A percentile compares a stretch with the other conserved stretches of the same genome.
Evolutionary conservation across 257 asterid genomes (phyloP).

Genomic region (Rauvolfia tetraphylla): DNA sequence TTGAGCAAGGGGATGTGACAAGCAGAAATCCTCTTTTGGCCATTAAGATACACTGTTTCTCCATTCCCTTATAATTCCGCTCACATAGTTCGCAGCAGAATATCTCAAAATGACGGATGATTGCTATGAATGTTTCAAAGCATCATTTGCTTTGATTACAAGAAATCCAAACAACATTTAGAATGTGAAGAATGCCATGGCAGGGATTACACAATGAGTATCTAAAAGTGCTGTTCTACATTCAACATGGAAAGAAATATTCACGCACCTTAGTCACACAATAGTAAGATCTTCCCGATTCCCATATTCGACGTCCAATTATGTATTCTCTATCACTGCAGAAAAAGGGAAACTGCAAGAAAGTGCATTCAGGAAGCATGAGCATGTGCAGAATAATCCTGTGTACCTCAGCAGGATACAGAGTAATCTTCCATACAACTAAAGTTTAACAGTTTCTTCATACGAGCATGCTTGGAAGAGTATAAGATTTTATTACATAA

Average conservation of each 20-base stretch:
- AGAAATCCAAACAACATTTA: background rate
- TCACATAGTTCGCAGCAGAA: no score
- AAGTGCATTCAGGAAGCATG: conserved; percentile 9
- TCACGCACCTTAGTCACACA: conserved; percentile 70
- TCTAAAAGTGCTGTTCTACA: background rate
- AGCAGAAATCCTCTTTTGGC: background rate
- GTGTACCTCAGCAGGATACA: background rate
- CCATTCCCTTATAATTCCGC: background rate
- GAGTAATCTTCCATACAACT: background rate
- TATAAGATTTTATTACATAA: background rate
- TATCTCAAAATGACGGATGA: background rate
- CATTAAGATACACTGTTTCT: background rate
- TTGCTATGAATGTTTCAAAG: background rate
- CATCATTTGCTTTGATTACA: background rate
- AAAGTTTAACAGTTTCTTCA: background rate
- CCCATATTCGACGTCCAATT: conserved; percentile 95
- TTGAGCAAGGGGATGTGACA: background rate
- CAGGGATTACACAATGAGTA: background rate
- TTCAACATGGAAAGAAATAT: conserved; percentile 4
- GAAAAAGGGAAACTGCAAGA: conserved; percentile 88
- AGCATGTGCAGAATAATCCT: conserved; percentile 8
- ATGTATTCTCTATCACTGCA: conserved; percentile 93
- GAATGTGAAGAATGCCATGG: no score
- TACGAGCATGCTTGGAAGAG: background rate
- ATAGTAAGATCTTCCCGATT: conserved; percentile 75